A percentile compares a stretch with the other conserved stretches of the same genome.
Conservation (phyloP, 1,139 yeast genomes). For the Entelexis sorbosivorans region DNA sequence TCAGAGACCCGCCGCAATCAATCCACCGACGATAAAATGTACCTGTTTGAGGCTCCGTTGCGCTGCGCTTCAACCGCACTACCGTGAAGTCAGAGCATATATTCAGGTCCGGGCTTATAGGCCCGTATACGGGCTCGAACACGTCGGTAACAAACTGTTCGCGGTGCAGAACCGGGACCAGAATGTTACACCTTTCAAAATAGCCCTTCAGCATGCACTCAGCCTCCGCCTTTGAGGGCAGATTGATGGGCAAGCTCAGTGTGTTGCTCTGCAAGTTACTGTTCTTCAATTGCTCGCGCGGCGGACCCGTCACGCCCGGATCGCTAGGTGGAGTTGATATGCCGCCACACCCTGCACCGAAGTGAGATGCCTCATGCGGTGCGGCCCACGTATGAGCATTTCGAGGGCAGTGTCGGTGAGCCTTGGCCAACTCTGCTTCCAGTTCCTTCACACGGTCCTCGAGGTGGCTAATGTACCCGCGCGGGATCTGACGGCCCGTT, state of each 20-base stretch:
- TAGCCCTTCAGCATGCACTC: conserved; percentile 53
- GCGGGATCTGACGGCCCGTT: conserved; percentile 74
- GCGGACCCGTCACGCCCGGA: neutral
- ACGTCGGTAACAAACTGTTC: conserved; percentile 56
- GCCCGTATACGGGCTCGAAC: conserved; percentile 72
- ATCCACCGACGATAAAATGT: conserved; percentile 20
- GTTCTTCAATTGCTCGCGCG: conserved; percentile 34
- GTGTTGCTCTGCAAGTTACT: conserved; percentile 37
- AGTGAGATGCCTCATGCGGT: no score
- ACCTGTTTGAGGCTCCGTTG: conserved; percentile 21
- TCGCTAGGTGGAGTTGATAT: neutral
- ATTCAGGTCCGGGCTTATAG: conserved; percentile 43
- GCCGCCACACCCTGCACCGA: no score
- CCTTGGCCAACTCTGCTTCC: conserved; percentile 37
- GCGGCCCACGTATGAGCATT: neutral
- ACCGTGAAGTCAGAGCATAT: conserved; percentile 51
- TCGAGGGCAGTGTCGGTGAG: neutral
- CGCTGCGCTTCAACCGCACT: conserved; percentile 6
- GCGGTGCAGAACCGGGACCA: conserved; percentile 69
- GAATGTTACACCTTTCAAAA: conserved; percentile 73
- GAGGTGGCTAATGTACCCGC: conserved; percentile 64
- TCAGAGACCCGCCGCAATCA: conserved; percentile 14
- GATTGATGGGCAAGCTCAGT: conserved; percentile 17
- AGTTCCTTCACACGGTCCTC: conserved; percentile 53
- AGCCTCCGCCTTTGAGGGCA: conserved; percentile 67